Conservation (phyloP, 2,329 filamentous ascomycete species). For the Hypoxylon sp. region DNA sequence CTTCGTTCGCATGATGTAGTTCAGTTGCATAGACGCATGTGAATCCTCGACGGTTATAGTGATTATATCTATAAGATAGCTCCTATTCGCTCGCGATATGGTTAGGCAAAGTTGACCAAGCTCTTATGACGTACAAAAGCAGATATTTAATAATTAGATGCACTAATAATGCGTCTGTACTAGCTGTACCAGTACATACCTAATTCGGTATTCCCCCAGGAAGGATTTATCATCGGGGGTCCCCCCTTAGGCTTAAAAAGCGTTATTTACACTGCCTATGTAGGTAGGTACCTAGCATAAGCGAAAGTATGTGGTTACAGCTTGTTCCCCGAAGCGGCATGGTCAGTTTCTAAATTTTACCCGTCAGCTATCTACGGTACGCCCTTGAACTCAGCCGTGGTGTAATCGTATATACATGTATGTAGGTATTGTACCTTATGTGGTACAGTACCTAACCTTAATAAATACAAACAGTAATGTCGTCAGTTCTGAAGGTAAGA, state of each 20-base stretch:
- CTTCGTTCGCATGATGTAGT: slow-evolving; percentile 12
- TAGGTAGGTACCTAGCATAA: slow-evolving; percentile 19
- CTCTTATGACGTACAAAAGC: slow-evolving; percentile 37
- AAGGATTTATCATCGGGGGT: slow-evolving; percentile 15
- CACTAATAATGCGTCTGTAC: background rate
- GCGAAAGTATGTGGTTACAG: slow-evolving; percentile 23
- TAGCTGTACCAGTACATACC: slow-evolving; percentile 10
- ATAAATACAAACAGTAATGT: slow-evolving; percentile 38
- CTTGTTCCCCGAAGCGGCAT: slow-evolving; percentile 24
- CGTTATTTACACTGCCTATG: slow-evolving; percentile 17
- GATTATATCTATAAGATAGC: slow-evolving; percentile 22
- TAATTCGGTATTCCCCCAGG: slow-evolving; percentile 23
- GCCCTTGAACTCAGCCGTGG: slow-evolving; percentile 12
- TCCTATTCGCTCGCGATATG: slow-evolving; percentile 37
- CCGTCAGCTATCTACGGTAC: slow-evolving; percentile 25
- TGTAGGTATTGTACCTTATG: slow-evolving; percentile 21
- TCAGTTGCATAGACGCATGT: slow-evolving; percentile 24
- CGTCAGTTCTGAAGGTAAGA: slow-evolving; percentile 40
- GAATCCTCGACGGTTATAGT: slow-evolving; percentile 20
- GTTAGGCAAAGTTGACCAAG: slow-evolving; percentile 27
- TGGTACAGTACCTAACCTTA: slow-evolving; percentile 33
- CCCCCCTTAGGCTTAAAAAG: slow-evolving; percentile 7
- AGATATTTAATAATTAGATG: too few relatives aligned
- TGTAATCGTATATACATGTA: background rate
- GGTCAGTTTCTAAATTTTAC: slow-evolving; percentile 41